Evolutionary conservation across 2,329 filamentous ascomycete genomes (phyloP), one percentile per base, ranked within the genome.

Genomic region (Mycosphaerella arachidis): DNA sequence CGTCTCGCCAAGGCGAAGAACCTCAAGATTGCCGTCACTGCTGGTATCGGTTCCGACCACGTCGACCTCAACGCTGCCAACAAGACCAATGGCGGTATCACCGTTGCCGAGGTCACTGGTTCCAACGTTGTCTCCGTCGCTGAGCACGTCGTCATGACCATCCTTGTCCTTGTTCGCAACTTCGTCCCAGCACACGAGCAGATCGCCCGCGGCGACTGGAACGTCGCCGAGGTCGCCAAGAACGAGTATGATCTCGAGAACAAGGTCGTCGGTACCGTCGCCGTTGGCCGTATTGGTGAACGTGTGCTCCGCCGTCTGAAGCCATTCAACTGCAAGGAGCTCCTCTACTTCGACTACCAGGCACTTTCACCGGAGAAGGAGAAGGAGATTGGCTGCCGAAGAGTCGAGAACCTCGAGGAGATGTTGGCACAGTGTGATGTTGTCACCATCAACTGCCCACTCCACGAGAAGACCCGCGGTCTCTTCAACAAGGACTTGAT

Each of bases 341-440:
- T 99, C 54, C 86, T 97, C 66, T 99, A 99, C 90, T 97, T 90
- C 77, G 94, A 99, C 82, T 99, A 99, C 89, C 94, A 99, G 85
- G 92, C 93, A 55, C 84, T 99, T 67, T 83, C 80, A 62, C 74
- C 91, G 62, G 92, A 96, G 82, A 83, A 86, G 71, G 92, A 97
- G 86, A 86, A 89, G 79, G 93, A 97, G 83, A 97, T 97, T 79
- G 93, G 93, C 77, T 92, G 88, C 85, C 86, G 91, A 72, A 87
- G 94, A 64, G 92, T 97, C 62, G 89, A 93, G 53, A 84, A 76
- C 72, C 87, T 99, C 72, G 92, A 97, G 84, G 93, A 97, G 78
- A 88, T 99, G 86, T 80, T 99, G 64, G 83, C 85, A 45, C 91
- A 96, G 83, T 97, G 93, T 77, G 94, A 97, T 71, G 85, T 97